phyloP scores from a whole-genome alignment of 352 stramenopile genomes.

The Elongisporangium prolatum region DNA sequence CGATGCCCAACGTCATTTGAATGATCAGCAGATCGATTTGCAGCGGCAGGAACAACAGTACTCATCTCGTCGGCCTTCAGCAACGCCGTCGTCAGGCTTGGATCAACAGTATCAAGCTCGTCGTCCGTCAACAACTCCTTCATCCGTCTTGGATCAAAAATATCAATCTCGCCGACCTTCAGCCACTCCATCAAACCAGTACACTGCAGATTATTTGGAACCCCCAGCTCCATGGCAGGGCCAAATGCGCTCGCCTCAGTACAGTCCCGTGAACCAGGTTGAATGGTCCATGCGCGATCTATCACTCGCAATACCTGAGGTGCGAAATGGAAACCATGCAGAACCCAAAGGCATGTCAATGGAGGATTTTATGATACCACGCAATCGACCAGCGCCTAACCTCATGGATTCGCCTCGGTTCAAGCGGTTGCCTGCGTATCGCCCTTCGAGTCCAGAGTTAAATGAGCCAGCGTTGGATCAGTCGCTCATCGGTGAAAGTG shows the following conservation, averaged over 20 bases:
- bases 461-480: constrained; percentile 43
- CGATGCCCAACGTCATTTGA: constrained; percentile 50
- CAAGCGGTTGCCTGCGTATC: constrained; percentile 36
- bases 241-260: background rate
- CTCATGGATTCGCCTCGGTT: constrained; percentile 31
- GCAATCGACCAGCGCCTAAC: constrained; percentile 19
- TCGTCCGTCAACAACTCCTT: background rate
- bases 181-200: background rate
- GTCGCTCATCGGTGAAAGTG: constrained; percentile 60
- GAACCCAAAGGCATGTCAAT: constrained; percentile 40
- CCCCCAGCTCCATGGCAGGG: background rate
- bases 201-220: background rate
- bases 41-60: constrained; percentile 22
- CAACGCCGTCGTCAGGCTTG: background rate
- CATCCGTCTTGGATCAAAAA: background rate
- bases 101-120: background rate
- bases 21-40: constrained; percentile 49
- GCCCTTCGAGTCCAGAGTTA: constrained; percentile 3
- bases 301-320: background rate
- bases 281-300: background rate
- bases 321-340: background rate
- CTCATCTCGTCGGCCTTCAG: background rate
- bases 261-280: background rate
- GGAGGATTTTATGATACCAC: constrained; percentile 44
- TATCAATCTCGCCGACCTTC: background rate